Evolutionary conservation across 495 filamentous ascomycete genomes (phyloP), one percentile per base, ranked within the genome.

Genomic region (Daldinia vernicosa): DNA sequence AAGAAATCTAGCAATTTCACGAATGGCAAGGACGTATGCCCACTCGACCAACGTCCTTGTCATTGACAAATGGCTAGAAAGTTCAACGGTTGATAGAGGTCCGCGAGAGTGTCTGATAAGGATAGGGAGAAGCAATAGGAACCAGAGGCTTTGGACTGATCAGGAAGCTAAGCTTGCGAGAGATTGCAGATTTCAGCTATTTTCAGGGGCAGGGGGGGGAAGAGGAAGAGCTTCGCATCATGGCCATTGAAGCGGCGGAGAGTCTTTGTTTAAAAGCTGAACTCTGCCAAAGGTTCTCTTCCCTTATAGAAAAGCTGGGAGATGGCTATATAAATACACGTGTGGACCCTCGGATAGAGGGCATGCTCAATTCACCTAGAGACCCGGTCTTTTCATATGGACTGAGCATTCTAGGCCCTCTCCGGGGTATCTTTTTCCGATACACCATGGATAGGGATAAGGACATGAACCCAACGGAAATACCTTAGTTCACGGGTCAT

Each of bases 41-140:
- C 47, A 52, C 24, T 19, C 47, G 22, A 52, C 47, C 8, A 24
- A 22, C 11, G 47, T 52, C 47, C 11, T 28, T 28, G 47, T 52
- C 22, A 9, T 52, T 6, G 47, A 52, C 14, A 52, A 52, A 12
- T 52, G 47, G 22, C 24, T 52, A 15, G 47, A 52, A 27, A 27
- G 24, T 4, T 19, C 47, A 26, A 52, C 6, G 11, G n/a, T 5
- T 4, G 9, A 52, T 14, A 52, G n/a, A 22, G 47, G 28, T 22
- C 24, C n/a, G 1, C 47, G 47, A 11, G 47, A 52, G 12, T 22
- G 6, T 14, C 22, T 52, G 6, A 26, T 52, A 27, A 52, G 50
- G 22, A 28, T 52, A 28, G 50, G 19, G n/a, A 52, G 50, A 27
- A 52, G 50, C 50, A 52, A 52, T 24, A 14, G 50, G 24, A 52